A percentile compares a stretch with the other conserved stretches of the same genome.
Evolutionary conservation across 805 yeast genomes (phyloP).

Genomic region (Yamadazyma paraphyllophila): DNA sequence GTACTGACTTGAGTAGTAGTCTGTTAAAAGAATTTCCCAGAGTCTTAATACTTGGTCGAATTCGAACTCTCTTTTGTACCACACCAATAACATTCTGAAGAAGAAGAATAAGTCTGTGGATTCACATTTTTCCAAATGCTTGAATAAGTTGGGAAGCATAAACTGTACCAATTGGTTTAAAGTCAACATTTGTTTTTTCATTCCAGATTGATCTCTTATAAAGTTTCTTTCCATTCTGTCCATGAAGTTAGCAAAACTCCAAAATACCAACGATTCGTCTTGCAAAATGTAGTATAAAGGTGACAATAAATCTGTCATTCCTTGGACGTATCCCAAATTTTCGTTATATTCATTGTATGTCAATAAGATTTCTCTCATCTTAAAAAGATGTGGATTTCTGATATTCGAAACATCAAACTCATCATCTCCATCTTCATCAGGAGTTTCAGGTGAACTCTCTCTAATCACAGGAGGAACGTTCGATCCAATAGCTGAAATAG

Average conservation of each 20-base stretch:
- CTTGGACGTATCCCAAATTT: constrained; percentile 93
- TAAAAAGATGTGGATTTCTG: constrained; percentile 69
- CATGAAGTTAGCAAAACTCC: constrained; percentile 89
- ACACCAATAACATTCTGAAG: constrained; percentile 90
- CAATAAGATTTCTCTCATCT: constrained; percentile 71
- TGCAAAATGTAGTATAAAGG: constrained; percentile 67
- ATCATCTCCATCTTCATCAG: constrained; percentile 38
- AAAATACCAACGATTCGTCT: constrained; percentile 80
- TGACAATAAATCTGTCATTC: constrained; percentile 91
- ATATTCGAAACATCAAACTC: constrained; percentile 64
- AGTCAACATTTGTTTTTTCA: constrained; percentile 82
- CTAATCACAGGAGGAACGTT: constrained; percentile 17
- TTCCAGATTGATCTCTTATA: constrained; percentile 87
- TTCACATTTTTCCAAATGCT: constrained; percentile 83
- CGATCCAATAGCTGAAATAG: constrained; percentile 11
- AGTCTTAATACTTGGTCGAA: constrained; percentile 72
- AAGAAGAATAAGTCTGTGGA: constrained; percentile 89
- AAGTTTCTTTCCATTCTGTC: constrained; percentile 94
- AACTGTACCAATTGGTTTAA: constrained; percentile 84
- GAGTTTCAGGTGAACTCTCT: constrained; percentile 33
- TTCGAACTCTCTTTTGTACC: constrained; percentile 90
- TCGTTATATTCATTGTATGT: constrained; percentile 83
- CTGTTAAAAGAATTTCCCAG: constrained; percentile 96
- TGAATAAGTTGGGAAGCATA: constrained; percentile 80
- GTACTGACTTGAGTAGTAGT: constrained; percentile 80